phyloP scores from a whole-genome alignment of 768 basidiomycete genomes.

The Lentinus tigrinus region DNA sequence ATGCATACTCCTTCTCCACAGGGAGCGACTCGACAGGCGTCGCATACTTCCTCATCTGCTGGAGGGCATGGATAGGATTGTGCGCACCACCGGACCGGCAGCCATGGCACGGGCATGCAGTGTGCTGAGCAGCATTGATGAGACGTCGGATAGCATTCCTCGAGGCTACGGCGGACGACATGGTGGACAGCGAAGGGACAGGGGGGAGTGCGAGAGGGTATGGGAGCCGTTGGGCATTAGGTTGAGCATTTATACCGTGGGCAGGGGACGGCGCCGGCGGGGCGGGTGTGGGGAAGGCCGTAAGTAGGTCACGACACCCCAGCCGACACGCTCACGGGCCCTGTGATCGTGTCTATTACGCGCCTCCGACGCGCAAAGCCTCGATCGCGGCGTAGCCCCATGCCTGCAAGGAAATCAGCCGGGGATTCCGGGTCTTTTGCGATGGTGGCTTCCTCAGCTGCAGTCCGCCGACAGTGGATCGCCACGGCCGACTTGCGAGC shows the following conservation, averaged over 20 bases:
- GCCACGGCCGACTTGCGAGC: too few species aligned
- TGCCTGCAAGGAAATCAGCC: not conserved
- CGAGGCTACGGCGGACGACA: constrained; percentile 39
- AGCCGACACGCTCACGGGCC: constrained; percentile 15
- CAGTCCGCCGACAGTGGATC: too few species aligned
- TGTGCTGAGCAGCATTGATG: constrained; percentile 72
- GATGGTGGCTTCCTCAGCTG: too few species aligned
- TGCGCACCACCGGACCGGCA: constrained; percentile 45
- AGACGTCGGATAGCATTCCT: constrained; percentile 68
- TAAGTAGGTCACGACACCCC: constrained; percentile 10
- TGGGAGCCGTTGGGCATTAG: not conserved
- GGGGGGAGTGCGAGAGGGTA: constrained; percentile 7
- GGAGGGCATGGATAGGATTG: constrained; percentile 45
- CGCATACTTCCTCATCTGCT: constrained; percentile 70
- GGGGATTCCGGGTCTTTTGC: not conserved
- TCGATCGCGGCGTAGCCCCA: not conserved
- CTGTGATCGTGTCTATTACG: constrained; percentile 13
- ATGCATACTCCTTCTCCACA: constrained; percentile 86
- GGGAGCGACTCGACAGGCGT: constrained; percentile 61
- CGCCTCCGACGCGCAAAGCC: constrained; percentile 2
- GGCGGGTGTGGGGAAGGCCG: constrained; percentile 21
- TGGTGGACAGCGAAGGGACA: constrained; percentile 13
- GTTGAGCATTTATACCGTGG: constrained; percentile 17
- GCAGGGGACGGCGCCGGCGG: constrained; percentile 3
- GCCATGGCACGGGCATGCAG: constrained; percentile 79